A percentile compares a stretch with the other conserved stretches of the same genome.
Evolutionary conservation across 495 filamentous ascomycete genomes (phyloP).

Genomic region (Lichina pygmaea): DNA sequence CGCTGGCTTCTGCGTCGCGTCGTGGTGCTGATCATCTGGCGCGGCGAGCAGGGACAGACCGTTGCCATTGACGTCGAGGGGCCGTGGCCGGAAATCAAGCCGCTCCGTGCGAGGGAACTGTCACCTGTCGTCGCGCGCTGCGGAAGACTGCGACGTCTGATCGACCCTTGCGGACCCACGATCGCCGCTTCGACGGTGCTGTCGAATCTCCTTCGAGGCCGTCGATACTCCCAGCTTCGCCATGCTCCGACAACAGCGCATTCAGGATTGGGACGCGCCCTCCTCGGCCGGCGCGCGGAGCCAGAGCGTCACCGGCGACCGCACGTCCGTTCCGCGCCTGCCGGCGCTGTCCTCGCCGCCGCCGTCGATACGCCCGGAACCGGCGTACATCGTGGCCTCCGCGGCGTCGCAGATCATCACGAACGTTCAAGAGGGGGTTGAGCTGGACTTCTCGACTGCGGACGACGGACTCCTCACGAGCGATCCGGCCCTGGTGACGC

Average conservation of each 20-base stretch:
- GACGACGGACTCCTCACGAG: slow-evolving; percentile 32
- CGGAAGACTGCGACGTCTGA: background rate
- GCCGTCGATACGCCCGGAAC: slow-evolving; percentile 40
- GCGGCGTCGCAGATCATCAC: slow-evolving; percentile 83
- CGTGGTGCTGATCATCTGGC: too few relatives aligned
- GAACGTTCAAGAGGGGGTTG: slow-evolving; percentile 53
- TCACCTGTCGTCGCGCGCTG: background rate
- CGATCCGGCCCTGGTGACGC: slow-evolving; percentile 46
- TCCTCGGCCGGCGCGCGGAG: slow-evolving; percentile 3
- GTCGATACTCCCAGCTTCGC: background rate
- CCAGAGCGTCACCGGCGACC: slow-evolving; percentile 11
- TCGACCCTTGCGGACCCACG: background rate
- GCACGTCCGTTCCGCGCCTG: slow-evolving; percentile 10
- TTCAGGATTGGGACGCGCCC: background rate
- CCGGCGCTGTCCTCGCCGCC: slow-evolving; percentile 31
- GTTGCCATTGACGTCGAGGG: too few relatives aligned
- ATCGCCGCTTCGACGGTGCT: background rate
- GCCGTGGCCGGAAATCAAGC: too few relatives aligned
- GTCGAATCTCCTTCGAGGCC: background rate
- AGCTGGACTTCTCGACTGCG: slow-evolving; percentile 35
- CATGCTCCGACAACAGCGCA: background rate
- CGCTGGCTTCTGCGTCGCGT: too few relatives aligned
- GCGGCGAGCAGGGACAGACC: too few relatives aligned
- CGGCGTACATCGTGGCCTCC: slow-evolving; percentile 69
- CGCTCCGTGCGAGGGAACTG: background rate